A percentile compares a stretch with the other conserved stretches of the same genome.
These are phyloP conservation scores for Phytophthora sansomeana DNA, from an alignment of 352 stramenopile species.

Conservation along the genomic window DNA sequence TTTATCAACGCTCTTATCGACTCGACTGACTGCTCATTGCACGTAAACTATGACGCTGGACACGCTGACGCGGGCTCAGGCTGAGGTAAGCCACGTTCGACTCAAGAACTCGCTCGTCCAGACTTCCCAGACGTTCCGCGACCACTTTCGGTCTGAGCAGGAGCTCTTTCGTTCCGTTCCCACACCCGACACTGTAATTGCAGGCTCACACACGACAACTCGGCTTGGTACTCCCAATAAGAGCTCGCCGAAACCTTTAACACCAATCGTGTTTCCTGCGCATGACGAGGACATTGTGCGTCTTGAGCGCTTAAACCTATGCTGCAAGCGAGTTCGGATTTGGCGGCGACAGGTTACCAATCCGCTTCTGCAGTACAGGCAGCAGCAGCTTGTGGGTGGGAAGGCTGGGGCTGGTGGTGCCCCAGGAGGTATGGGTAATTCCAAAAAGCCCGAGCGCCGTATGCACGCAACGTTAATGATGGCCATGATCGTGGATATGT, in stretches of 20 bases:
- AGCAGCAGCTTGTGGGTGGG: constrained; percentile 41
- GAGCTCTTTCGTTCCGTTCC: constrained; percentile 58
- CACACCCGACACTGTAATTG: background rate
- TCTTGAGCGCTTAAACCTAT: constrained; percentile 64
- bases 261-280: constrained; percentile 4
- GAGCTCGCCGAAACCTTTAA: constrained; percentile 9
- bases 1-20: constrained; percentile 2
- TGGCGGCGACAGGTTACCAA: constrained; percentile 73
- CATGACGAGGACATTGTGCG: constrained; percentile 62
- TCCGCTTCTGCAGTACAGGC: constrained; percentile 69
- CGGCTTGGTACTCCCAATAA: constrained; percentile 16
- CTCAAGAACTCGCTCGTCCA: constrained; percentile 68
- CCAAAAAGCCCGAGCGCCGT: constrained; percentile 68
- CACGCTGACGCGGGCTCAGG: constrained; percentile 62
- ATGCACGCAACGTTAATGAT: constrained; percentile 79
- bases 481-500: constrained; percentile 78
- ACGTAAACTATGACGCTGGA: constrained; percentile 67
- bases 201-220: constrained; percentile 1
- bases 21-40: constrained; percentile 1
- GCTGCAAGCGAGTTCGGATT: constrained; percentile 79
- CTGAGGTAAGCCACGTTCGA: constrained; percentile 59
- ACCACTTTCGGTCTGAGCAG: constrained; percentile 51
- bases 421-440: constrained; percentile 15
- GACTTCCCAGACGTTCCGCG: constrained; percentile 53
- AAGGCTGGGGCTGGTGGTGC: constrained; percentile 17